Conservation (phyloP, 2,329 filamentous ascomycete genomes). For the Claviceps maximensis region DNA sequence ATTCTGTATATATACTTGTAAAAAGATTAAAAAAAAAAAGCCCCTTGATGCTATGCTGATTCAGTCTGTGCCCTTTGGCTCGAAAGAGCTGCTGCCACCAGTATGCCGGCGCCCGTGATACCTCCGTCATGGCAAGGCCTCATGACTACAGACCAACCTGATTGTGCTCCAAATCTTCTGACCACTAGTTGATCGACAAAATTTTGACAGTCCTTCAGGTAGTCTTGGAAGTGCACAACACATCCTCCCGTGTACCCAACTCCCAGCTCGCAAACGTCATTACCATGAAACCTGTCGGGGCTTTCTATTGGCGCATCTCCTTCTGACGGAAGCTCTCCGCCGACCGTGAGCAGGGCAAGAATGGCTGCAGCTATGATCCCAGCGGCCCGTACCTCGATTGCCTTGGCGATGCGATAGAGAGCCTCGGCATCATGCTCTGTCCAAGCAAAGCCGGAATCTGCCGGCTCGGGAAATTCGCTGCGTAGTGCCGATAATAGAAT, state of each 20-base stretch:
- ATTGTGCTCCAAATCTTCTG: slow-evolving; percentile 13
- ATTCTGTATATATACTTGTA: too few relatives aligned
- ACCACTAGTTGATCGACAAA: slow-evolving; percentile 47
- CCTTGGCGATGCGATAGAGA: slow-evolving; percentile 53
- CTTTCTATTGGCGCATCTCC: slow-evolving; percentile 6
- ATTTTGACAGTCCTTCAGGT: slow-evolving; percentile 53
- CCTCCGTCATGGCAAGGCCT: slow-evolving; percentile 48
- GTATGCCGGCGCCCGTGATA: slow-evolving; percentile 47
- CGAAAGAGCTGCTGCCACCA: slow-evolving; percentile 33
- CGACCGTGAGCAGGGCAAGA: slow-evolving; percentile 54
- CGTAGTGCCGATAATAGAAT: slow-evolving; percentile 34
- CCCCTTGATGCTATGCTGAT: background rate
- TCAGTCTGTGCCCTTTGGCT: slow-evolving; percentile 13
- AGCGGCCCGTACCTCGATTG: slow-evolving; percentile 59
- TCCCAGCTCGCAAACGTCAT: slow-evolving; percentile 40
- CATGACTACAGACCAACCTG: slow-evolving; percentile 33
- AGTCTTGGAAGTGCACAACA: slow-evolving; percentile 67
- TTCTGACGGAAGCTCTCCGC: slow-evolving; percentile 46
- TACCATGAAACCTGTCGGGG: background rate
- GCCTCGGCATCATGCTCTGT: slow-evolving; percentile 42
- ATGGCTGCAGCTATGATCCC: slow-evolving; percentile 62
- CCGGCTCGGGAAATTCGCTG: slow-evolving; percentile 37
- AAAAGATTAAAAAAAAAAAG: too few relatives aligned
- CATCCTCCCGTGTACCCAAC: slow-evolving; percentile 72
- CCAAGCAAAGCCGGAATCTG: slow-evolving; percentile 45